Base-by-base conservation (phyloP, 305 asterid genomes). In the Salvia sclarea region DNA sequence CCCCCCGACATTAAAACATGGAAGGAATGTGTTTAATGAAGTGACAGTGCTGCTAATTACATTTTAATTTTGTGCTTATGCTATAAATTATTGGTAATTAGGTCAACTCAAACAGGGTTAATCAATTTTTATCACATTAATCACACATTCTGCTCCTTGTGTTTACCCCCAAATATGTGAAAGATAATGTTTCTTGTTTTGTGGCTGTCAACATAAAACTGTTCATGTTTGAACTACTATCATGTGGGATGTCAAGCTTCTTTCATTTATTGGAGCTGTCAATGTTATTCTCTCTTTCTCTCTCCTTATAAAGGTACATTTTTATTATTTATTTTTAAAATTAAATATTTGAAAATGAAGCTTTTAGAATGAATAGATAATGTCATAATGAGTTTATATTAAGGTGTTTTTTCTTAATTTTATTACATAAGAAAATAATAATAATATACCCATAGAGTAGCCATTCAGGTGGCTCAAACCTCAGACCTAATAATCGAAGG, bases 1-100 rank as follows among this genome's bases (percentile, higher is more conserved):
- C 68, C 68, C 70, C 61, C 88, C 78, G 85, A 86, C 89, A 89
- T 43, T 55, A 43, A 78, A 85, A 82, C 88, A 85, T 83, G 88
- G 78, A 72, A 68, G 86, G 90, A 76, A 83, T 85, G 87, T 83
- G 82, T 76, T 78, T 77, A 52, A 61, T 57, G 61, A 48, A 49
- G 69, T 72, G 79, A 70, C 48, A 33, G 10, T 35, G 61, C 40
- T 76, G 65, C 21, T 57, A 57, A 64, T 74, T 63, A 50, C 35
- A 48, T 66, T 16, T 48, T 2, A 20, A 20, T 28, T 40, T 58
- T 75, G 74, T 76, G 60, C 65, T 74, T 74, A 60, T 50, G 54
- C 40, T 37, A 56, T 76, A 18, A 24, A 78, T 78, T 35, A 82
- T 71, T 80, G 75, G 59, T 79, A 54, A 65, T 50, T 60, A 22